Conservation (phyloP, 257 asterid species). For the Nicotiana attenuata region DNA sequence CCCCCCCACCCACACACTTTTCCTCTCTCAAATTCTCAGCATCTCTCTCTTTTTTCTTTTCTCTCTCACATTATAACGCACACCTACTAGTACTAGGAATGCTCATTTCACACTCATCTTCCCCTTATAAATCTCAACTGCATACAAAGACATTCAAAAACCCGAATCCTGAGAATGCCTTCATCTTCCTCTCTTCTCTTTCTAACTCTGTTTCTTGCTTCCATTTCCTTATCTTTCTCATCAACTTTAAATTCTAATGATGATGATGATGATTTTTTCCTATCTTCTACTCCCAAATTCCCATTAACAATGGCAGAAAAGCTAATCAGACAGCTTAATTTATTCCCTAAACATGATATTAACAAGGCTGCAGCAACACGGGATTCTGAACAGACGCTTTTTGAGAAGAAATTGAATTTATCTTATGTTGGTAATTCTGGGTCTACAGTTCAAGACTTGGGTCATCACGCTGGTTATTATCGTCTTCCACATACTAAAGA, state of each 20-base stretch:
- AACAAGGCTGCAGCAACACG: conserved; percentile 12
- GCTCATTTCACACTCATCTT: conserved; percentile 1
- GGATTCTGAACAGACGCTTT: conserved; percentile 13
- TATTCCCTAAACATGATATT: conserved; percentile 33
- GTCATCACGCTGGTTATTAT: conserved; percentile 45
- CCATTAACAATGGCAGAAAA: conserved; percentile 32
- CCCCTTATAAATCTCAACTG: conserved; percentile 6
- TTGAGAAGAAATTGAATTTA: conserved; percentile 26
- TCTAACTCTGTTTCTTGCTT: background rate
- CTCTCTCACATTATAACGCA: background rate
- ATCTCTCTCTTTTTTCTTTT: background rate
- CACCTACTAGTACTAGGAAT: background rate
- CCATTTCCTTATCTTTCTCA: conserved; percentile 8
- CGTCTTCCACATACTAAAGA: conserved; percentile 30
- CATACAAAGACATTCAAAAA: background rate
- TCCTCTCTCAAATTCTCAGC: background rate
- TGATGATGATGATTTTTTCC: background rate
- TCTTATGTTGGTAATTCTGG: conserved; percentile 21
- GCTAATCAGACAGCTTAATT: conserved; percentile 33
- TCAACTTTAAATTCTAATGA: background rate
- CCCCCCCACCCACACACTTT: too few relatives aligned
- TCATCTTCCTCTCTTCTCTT: conserved; percentile 9
- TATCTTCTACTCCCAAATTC: conserved; percentile 14
- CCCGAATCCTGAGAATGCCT: background rate
- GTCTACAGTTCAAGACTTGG: conserved; percentile 26